phyloP scores from a whole-genome alignment of 2,329 filamentous ascomycete genomes.

The Monosporascus sp. region DNA sequence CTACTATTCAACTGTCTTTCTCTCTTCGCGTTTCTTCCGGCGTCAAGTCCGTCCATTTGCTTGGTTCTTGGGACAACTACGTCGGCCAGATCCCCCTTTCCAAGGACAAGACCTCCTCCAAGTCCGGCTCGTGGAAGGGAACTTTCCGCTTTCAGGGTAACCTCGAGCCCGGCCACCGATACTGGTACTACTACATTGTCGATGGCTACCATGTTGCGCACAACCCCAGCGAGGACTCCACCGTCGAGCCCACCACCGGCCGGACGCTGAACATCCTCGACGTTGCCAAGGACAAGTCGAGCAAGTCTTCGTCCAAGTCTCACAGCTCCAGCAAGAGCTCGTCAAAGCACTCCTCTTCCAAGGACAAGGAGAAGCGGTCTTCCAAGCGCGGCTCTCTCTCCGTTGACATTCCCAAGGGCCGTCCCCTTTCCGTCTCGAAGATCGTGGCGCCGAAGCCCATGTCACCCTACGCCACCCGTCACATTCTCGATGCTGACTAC shows the following conservation, averaged over 20 bases:
- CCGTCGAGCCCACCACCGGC: slow-evolving; percentile 91
- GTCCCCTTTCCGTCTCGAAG: slow-evolving; percentile 79
- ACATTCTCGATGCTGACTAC: slow-evolving; percentile 81
- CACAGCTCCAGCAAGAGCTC: slow-evolving; percentile 40
- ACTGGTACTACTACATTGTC: slow-evolving; percentile 99
- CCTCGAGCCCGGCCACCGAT: slow-evolving; percentile 81
- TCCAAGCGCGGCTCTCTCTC: slow-evolving; percentile 46
- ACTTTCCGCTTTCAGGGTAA: slow-evolving; percentile 95
- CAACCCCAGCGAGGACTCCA: slow-evolving; percentile 85
- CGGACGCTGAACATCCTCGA: slow-evolving; percentile 97
- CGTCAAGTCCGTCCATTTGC: slow-evolving; percentile 95
- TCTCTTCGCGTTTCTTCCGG: slow-evolving; percentile 91
- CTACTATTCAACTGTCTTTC: slow-evolving; percentile 90
- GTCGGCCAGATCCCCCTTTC: slow-evolving; percentile 87
- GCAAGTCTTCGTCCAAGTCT: slow-evolving; percentile 40
- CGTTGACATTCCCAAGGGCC: slow-evolving; percentile 77
- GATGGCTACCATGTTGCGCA: slow-evolving; percentile 98
- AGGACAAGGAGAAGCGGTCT: slow-evolving; percentile 37
- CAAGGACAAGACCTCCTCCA: slow-evolving; percentile 76
- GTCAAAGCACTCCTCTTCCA: slow-evolving; percentile 32
- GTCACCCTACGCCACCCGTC: slow-evolving; percentile 79
- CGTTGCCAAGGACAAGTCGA: slow-evolving; percentile 56
- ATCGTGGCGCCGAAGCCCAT: slow-evolving; percentile 89
- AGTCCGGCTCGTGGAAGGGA: slow-evolving; percentile 89
- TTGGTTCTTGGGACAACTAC: slow-evolving; percentile 99